Conservation (phyloP, 176 grass and related monocot species). For the Oryza officinalis region DNA sequence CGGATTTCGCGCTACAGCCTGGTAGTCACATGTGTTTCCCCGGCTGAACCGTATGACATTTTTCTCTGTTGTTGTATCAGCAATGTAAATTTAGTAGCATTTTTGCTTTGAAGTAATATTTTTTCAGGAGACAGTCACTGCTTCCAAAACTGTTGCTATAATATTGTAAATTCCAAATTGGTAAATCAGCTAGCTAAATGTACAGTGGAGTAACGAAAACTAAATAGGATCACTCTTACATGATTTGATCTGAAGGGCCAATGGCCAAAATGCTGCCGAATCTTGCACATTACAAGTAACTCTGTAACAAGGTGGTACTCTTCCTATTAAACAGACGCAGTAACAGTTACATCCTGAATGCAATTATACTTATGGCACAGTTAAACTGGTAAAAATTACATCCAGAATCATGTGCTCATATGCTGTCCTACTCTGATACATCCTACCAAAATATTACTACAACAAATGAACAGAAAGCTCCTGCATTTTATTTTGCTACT, state of each 20-base stretch:
- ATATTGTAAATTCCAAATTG: not conserved
- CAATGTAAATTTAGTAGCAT: not conserved
- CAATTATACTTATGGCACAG: not conserved
- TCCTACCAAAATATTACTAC: slow-evolving; percentile 5
- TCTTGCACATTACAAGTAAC: not conserved
- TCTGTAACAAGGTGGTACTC: not conserved
- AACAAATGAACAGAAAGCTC: slow-evolving; percentile 23
- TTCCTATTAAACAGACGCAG: not conserved
- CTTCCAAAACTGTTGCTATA: not conserved
- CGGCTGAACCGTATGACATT: not conserved
- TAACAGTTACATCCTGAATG: not conserved
- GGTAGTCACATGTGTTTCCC: not conserved
- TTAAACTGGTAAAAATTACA: not conserved
- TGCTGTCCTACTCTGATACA: slow-evolving; percentile 30
- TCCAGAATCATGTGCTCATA: not conserved
- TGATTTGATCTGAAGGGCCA: not conserved
- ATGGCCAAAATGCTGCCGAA: not conserved
- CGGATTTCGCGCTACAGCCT: not conserved
- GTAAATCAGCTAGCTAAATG: not conserved
- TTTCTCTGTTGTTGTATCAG: not conserved
- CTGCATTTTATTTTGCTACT: slow-evolving; percentile 50
- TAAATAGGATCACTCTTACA: not conserved
- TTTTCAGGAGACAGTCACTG: not conserved
- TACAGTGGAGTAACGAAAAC: not conserved
- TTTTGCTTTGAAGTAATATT: not conserved